Base-by-base conservation (phyloP, 768 basidiomycete genomes). In the Strobilomyces dryophilus region DNA sequence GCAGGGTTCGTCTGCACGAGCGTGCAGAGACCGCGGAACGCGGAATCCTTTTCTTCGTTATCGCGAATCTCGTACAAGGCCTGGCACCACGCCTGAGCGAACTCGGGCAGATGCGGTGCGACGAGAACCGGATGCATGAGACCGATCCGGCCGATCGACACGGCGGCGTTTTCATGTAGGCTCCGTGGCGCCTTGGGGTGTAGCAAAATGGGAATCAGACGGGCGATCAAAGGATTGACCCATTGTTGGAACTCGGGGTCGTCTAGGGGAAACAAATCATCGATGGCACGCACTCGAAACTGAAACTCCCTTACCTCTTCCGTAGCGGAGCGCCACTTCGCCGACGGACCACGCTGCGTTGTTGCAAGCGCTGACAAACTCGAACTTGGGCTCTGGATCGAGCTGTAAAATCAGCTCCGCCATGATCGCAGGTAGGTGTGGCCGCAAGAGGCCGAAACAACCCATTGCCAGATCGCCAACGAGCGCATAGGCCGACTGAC, bases 341-440 rank as follows among this genome's bases (percentile, higher is more conserved):
- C 97, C 97, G 27, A 97, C 94, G n/a, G 93, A 94, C 97, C 97
- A 99, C 1, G 95, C 95, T 10, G 97, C 97, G 66, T 99, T 99
- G 72, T 99, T 99, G 69, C 92, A 95, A 6, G 95, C 97, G 60
- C 92, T 95, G 57, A 98, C 84, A 64, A 94, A 93, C 69, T 98
- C 95, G 31, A 88, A 79, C 62, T 92, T 90, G 1, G 95, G 97
- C 64, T 95, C 91, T 5, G 90, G 89, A 56, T 94, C 89, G 48
- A 99, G 87, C 63, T 98, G 95, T 37, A 80, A 73, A 56, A 90
- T 89, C 50, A 99, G 79, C 66, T 94, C 89, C 15, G 83, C 78
- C 89, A 98, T 94, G 67, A 99, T 87, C 27, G 83, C 82, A 1
- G 91, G 80, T 74, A 98, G 86, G 56, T 86, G 83, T 2, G 92